A percentile compares a stretch with the other conserved stretches of the same genome.
These are phyloP conservation scores for Heliamphora pulchella DNA, from an alignment of 179 eudicot genomes.

Conservation along the genomic window DNA sequence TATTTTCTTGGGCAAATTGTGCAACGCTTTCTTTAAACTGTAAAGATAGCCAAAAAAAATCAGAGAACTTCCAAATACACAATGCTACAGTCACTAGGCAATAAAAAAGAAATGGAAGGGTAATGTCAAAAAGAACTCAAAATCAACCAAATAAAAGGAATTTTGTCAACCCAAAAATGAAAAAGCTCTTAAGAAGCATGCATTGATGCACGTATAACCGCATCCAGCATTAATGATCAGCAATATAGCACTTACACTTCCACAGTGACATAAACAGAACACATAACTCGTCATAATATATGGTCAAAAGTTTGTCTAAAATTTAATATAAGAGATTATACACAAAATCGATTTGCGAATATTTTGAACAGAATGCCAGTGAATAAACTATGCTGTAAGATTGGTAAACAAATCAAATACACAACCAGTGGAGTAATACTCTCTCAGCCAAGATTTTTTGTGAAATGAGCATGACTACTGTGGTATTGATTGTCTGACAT, in stretches of 20 bases:
- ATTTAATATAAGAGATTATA: neutral
- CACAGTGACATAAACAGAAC: neutral
- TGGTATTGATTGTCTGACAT: neutral
- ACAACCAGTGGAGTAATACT: neutral
- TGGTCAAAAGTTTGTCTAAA: neutral
- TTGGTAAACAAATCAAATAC: neutral
- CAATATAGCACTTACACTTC: neutral
- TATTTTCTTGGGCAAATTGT: slow-evolving; percentile 69
- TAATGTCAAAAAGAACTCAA: neutral
- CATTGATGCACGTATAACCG: neutral
- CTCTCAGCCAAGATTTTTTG: neutral
- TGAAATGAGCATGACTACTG: neutral
- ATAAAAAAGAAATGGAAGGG: neutral
- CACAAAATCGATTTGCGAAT: neutral
- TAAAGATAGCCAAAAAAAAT: neutral
- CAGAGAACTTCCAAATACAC: slow-evolving; percentile 4
- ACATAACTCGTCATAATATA: neutral
- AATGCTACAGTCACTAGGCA: neutral
- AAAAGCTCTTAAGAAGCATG: neutral
- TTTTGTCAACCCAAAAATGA: neutral
- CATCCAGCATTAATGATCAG: neutral
- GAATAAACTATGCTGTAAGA: neutral
- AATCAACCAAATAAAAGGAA: slow-evolving; percentile 6
- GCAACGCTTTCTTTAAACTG: slow-evolving; percentile 84
- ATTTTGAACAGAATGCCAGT: neutral